These are phyloP conservation scores for Lachancea fermentati DNA, from an alignment of 805 yeast species.

Conservation along the genomic window DNA sequence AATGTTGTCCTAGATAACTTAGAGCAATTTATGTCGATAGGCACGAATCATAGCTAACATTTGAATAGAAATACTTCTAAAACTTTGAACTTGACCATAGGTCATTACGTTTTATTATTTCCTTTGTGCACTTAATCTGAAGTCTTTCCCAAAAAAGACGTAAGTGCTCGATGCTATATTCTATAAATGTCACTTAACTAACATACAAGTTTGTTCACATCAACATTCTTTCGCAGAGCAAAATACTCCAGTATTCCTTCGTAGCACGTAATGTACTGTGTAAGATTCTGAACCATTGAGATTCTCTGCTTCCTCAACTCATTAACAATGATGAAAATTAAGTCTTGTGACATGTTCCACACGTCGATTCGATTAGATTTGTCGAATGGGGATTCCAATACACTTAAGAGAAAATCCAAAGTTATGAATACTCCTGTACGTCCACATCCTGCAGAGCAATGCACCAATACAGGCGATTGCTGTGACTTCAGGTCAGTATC, in stretches of 20 bases:
- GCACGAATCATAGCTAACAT: constrained; percentile 8
- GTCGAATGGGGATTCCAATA: constrained; percentile 33
- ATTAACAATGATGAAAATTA: constrained; percentile 54
- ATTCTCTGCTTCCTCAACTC: constrained; percentile 62
- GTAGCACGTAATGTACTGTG: constrained; percentile 68
- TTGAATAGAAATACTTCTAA: too few species aligned
- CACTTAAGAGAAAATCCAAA: constrained; percentile 44
- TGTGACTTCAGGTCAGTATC: constrained; percentile 13
- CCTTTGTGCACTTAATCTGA: background rate
- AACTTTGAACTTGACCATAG: too few species aligned
- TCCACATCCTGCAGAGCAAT: constrained; percentile 97
- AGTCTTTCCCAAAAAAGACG: background rate
- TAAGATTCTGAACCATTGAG: constrained; percentile 73
- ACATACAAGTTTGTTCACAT: background rate
- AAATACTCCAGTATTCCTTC: constrained; percentile 41
- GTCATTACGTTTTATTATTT: too few species aligned
- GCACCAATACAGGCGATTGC: constrained; percentile 55
- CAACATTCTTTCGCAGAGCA: constrained; percentile 4
- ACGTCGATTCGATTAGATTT: constrained; percentile 35
- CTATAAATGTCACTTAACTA: background rate
- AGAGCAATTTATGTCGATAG: constrained; percentile 20
- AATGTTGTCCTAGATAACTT: constrained; percentile 24
- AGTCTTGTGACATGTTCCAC: constrained; percentile 42
- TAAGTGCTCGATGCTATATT: background rate
- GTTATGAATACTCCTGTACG: constrained; percentile 86